Evolutionary conservation across 2,329 filamentous ascomycete species (phyloP).

Genomic region (Aspergillus floridensis): DNA sequence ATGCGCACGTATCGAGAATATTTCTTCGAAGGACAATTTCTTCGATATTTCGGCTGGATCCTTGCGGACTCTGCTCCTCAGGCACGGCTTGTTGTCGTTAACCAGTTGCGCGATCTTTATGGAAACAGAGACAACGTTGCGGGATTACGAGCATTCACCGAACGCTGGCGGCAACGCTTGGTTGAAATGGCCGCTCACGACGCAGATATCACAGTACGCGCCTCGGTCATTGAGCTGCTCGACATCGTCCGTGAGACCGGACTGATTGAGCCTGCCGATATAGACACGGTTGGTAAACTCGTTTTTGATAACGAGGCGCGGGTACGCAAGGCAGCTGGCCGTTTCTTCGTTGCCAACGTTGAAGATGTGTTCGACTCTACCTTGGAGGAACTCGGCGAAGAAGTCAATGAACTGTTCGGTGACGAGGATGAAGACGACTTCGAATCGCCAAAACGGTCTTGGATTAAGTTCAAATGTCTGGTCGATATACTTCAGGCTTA

Average conservation of each 20-base stretch:
- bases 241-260: slow-evolving; percentile 79
- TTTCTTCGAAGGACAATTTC: slow-evolving; percentile 86
- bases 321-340: slow-evolving; percentile 82
- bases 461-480: slow-evolving; percentile 89
- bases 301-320: slow-evolving; percentile 84
- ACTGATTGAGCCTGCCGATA: slow-evolving; percentile 84
- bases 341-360: slow-evolving; percentile 87
- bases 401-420: slow-evolving; percentile 71
- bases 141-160: slow-evolving; percentile 82
- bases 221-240: slow-evolving; percentile 75
- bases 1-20: slow-evolving; percentile 78
- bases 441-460: slow-evolving; percentile 72
- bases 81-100: slow-evolving; percentile 81
- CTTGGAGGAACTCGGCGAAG: slow-evolving; percentile 79
- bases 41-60: slow-evolving; percentile 94
- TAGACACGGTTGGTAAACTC: slow-evolving; percentile 81
- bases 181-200: slow-evolving; percentile 92
- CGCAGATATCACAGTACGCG: slow-evolving; percentile 74
- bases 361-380: slow-evolving; percentile 76
- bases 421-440: slow-evolving; percentile 70
- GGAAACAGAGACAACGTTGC: slow-evolving; percentile 74
- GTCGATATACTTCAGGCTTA: slow-evolving; percentile 80
- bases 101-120: slow-evolving; percentile 77
- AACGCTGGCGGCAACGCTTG: slow-evolving; percentile 80
- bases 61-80: slow-evolving; percentile 74